Conservation (phyloP, 106 monocot genomes). For the Platanthera zijinensis region DNA sequence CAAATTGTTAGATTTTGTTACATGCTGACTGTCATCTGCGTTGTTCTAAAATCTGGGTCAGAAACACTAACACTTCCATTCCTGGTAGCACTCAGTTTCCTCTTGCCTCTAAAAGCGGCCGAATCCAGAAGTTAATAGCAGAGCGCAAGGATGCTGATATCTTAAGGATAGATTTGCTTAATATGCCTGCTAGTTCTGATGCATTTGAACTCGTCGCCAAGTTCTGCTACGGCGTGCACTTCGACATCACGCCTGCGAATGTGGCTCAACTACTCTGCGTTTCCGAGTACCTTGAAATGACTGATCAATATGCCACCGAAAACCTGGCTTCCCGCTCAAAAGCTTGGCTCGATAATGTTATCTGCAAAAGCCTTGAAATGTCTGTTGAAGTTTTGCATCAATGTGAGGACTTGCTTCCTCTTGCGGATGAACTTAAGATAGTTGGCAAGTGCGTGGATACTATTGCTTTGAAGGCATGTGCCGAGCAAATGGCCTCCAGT, state of each 20-base stretch:
- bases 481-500: slow-evolving; percentile 62
- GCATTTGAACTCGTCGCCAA: slow-evolving; percentile 50
- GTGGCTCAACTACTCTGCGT: slow-evolving; percentile 43
- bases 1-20: too few relatives aligned
- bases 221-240: slow-evolving; percentile 62
- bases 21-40: too few relatives aligned
- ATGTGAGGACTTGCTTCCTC: slow-evolving; percentile 46
- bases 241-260: slow-evolving; percentile 47
- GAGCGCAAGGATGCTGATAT: slow-evolving; percentile 27
- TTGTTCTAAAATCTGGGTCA: too few relatives aligned
- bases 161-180: slow-evolving; percentile 29
- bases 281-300: slow-evolving; percentile 60
- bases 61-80: neutral
- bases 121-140: slow-evolving; percentile 39
- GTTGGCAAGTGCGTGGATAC: slow-evolving; percentile 42
- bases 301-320: slow-evolving; percentile 36
- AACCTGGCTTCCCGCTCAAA: slow-evolving; percentile 36
- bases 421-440: slow-evolving; percentile 52
- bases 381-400: slow-evolving; percentile 38
- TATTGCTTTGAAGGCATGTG: slow-evolving; percentile 48
- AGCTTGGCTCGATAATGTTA: slow-evolving; percentile 35
- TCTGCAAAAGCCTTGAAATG: slow-evolving; percentile 54
- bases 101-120: slow-evolving; percentile 49
- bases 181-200: slow-evolving; percentile 36
- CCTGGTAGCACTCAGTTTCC: slow-evolving; percentile 41